Evolutionary conservation across 2,329 filamentous ascomycete species (phyloP).

Genomic region (Fusarium circinatum): DNA sequence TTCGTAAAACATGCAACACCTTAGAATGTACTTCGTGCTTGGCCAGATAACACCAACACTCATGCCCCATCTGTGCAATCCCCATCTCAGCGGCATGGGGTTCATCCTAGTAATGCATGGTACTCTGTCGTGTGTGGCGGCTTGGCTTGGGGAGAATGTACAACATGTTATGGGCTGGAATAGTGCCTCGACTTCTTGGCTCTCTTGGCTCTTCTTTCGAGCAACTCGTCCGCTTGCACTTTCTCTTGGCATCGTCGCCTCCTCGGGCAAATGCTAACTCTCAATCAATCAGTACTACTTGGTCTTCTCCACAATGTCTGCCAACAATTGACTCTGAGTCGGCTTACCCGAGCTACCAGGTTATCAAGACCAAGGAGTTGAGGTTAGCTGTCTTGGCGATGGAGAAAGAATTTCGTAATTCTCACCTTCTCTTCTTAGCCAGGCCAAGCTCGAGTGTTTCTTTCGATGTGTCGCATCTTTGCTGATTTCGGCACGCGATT

Average conservation of each 20-base stretch:
- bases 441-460: conserved; percentile 29
- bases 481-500: conserved; percentile 24
- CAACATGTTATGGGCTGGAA: conserved; percentile 36
- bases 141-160: conserved; percentile 35
- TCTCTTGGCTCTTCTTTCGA: conserved; percentile 27
- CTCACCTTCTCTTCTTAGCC: conserved; percentile 34
- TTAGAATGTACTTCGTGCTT: conserved; percentile 17
- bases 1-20: conserved; percentile 4
- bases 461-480: conserved; percentile 20
- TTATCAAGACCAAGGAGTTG: conserved; percentile 19
- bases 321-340: conserved; percentile 17
- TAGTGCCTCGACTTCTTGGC: conserved; percentile 32
- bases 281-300: conserved; percentile 18
- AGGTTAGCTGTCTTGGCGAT: conserved; percentile 35
- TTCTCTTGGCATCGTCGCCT: conserved; percentile 36
- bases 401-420: conserved; percentile 30
- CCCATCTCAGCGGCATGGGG: conserved; percentile 12
- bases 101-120: conserved; percentile 18
- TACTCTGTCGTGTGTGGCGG: conserved; percentile 28
- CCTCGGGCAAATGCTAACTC: conserved; percentile 34
- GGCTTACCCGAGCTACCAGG: conserved; percentile 28
- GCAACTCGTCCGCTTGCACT: conserved; percentile 19
- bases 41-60: conserved; percentile 32
- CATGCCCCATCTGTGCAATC: conserved; percentile 20
- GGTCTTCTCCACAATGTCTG: conserved; percentile 25